Evolutionary conservation across 805 yeast species (phyloP).

Genomic region (Starmerella roubikii): DNA sequence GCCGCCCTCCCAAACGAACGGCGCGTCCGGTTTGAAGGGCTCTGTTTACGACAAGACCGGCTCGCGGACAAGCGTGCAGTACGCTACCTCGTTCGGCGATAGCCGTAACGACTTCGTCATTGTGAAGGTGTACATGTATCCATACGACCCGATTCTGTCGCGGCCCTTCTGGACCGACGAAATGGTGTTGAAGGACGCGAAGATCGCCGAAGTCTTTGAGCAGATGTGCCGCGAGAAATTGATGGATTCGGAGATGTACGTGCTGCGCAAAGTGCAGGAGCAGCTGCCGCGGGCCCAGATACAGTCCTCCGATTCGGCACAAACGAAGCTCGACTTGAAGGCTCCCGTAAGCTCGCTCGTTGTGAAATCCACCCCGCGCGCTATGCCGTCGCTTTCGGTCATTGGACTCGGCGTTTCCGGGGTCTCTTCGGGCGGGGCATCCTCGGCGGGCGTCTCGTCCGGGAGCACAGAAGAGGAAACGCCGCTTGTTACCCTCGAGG

Average conservation of each 20-base stretch:
- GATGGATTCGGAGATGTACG: constrained; percentile 24
- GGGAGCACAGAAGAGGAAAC: background rate
- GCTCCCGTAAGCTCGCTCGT: background rate
- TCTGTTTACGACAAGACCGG: background rate
- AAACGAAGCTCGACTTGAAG: constrained; percentile 1
- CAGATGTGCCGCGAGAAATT: constrained; percentile 24
- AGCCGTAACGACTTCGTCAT: background rate
- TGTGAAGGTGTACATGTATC: constrained; percentile 23
- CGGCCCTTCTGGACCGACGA: constrained; percentile 21
- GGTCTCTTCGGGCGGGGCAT: background rate
- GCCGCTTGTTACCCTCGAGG: background rate
- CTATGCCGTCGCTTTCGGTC: background rate
- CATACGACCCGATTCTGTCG: constrained; percentile 24
- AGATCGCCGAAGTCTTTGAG: constrained; percentile 21
- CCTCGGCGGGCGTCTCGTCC: background rate
- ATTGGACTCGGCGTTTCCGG: background rate
- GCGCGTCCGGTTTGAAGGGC: background rate
- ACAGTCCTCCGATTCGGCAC: background rate
- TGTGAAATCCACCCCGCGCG: background rate
- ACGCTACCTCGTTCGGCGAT: background rate
- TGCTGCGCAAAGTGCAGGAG: constrained; percentile 23
- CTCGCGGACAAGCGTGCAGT: background rate
- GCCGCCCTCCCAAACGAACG: background rate
- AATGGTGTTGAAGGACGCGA: constrained; percentile 14
- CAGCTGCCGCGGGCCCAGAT: too few relatives aligned